Evolutionary conservation across 305 asterid species (phyloP), one percentile per base, ranked within the genome.

Genomic region (Solanum aculeatissimum): DNA sequence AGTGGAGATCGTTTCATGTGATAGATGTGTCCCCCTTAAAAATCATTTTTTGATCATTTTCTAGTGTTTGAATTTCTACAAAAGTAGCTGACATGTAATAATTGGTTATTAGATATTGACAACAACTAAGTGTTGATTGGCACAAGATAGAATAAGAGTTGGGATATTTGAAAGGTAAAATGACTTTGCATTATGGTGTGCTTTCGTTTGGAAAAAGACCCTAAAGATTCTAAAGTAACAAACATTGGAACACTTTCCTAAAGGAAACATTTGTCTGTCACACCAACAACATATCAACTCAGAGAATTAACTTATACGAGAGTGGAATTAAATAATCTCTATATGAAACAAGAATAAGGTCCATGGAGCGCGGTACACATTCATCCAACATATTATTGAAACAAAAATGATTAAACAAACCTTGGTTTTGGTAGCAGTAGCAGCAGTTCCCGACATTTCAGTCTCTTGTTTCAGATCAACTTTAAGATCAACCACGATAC

Each of bases 401-500:
- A 63, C 3, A 7, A 15, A 8, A 66, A 66, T 4, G 14, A 7
- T 18, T 9, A 49, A 23, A 69, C 7, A 38, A 81, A 95, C 98
- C 98, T 95, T 95, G 40, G 85, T 92, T 53, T 95, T 95, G 10
- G 82, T 14, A 42, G 49, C 51, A 2, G 78, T n/a, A 40, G 78
- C 83, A 7, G 93, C 9, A 45, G 80, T 71, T 1, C 90, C 94
- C 35, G 79, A 86, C 88, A 90, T 84, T 68, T 93, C 98, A 74
- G 93, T 92, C 91, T 95, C 97, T 27, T 84, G 89, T 90, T 95
- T 95, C 91, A 91, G 84, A 62, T 95, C 98, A 15, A 95, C 92
- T 88, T 88, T 92, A 51, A 95, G 91, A 87, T 95, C 98, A 3
- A 93, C 97, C 58, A 95, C 97, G 1, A 84, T 42, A 12, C 84